Percentiles rank a stretch among this genome's conserved stretches.
Conservation (phyloP, 140 eudicot genomes). For the Anethum foeniculum region DNA sequence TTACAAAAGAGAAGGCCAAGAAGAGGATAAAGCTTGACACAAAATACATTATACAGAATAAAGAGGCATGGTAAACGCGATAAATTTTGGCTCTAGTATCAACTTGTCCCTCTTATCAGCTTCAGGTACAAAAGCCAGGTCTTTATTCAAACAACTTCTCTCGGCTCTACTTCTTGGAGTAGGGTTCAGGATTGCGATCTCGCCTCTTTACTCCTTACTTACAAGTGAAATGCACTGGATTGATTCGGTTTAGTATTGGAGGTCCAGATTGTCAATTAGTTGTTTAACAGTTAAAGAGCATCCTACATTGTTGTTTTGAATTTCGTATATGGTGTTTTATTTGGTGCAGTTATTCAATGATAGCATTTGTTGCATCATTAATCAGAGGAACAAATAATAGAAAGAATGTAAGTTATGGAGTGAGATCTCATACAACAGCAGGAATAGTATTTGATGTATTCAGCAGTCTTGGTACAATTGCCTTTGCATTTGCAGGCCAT, state of each 20-base stretch:
- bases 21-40: background rate
- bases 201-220: background rate
- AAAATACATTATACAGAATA: background rate
- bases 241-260: background rate
- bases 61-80: background rate
- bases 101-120: background rate
- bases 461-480: conserved; percentile 24
- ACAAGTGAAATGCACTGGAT: background rate
- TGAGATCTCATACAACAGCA: conserved; percentile 21
- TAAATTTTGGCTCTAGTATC: background rate
- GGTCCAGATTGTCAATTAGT: background rate
- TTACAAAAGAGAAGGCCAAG: background rate
- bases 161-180: background rate
- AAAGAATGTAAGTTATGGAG: conserved; percentile 8
- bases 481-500: conserved; percentile 38
- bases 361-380: conserved; percentile 19
- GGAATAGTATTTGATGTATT: conserved; percentile 20
- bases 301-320: background rate
- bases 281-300: background rate
- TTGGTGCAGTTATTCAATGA: conserved; percentile 21
- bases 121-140: background rate
- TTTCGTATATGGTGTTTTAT: background rate
- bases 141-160: too few relatives aligned
- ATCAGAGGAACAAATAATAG: conserved; percentile 13
- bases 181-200: background rate